Evolutionary conservation across 1,284 basidiomycete species (phyloP).

Genomic region (Phaffia rhodozyma): DNA sequence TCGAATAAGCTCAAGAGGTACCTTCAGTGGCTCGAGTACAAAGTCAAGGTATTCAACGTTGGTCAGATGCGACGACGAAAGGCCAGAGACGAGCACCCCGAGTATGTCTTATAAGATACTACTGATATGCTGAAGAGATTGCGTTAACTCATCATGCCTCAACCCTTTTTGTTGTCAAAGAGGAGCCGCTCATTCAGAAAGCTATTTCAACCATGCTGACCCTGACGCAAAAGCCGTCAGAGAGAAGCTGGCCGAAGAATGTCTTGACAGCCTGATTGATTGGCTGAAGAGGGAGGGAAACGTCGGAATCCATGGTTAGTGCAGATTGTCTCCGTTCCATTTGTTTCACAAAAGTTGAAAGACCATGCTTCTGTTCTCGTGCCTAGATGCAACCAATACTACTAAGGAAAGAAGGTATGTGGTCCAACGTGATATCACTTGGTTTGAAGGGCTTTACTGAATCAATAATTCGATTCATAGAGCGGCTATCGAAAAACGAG

Average conservation of each 20-base stretch:
- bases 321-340: neutral
- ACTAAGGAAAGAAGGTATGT: conserved; percentile 57
- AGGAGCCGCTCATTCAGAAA: conserved; percentile 63
- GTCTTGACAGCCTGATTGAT: conserved; percentile 83
- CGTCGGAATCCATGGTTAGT: conserved; percentile 87
- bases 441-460: conserved; percentile 14
- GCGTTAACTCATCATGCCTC: neutral
- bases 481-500: conserved; percentile 63
- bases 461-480: conserved; percentile 34
- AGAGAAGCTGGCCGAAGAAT: conserved; percentile 79
- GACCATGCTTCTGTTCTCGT: neutral
- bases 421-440: neutral
- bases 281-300: conserved; percentile 95
- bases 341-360: neutral
- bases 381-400: conserved; percentile 82
- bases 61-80: conserved; percentile 85
- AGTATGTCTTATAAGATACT: conserved; percentile 39
- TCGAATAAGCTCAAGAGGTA: conserved; percentile 75
- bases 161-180: neutral
- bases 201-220: conserved; percentile 85
- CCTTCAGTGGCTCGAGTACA: conserved; percentile 95
- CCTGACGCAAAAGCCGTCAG: conserved; percentile 61
- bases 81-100: conserved; percentile 60
- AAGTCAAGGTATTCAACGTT: conserved; percentile 98
- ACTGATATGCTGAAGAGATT: neutral